Percentiles rank a stretch among this genome's conserved stretches.
These are phyloP conservation scores for Mortierella sp. DNA, from an alignment of 371 early-diverging fungal species.

Conservation along the genomic window DNA sequence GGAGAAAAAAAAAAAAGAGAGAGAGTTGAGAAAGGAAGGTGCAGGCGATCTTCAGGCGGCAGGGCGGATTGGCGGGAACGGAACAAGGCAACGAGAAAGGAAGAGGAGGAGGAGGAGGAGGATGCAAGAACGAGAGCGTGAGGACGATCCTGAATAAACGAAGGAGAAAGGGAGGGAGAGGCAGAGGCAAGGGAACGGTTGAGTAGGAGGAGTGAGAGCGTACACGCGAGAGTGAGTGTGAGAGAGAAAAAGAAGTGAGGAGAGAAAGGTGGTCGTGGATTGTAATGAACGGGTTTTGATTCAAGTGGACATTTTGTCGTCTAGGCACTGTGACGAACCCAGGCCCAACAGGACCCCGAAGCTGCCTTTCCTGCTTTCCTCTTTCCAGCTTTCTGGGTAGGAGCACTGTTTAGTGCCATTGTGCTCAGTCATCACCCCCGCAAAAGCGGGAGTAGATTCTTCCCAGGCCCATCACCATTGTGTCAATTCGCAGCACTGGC, in stretches of 20 bases:
- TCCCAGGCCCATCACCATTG: no score
- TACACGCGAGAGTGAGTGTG: neutral
- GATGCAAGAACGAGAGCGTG: neutral
- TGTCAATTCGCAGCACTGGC: no score
- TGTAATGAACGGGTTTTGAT: neutral
- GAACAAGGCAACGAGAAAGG: conserved; percentile 1
- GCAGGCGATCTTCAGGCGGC: neutral
- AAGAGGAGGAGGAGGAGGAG: neutral
- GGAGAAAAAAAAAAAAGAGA: neutral
- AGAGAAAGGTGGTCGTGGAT: neutral
- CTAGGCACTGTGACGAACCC: neutral
- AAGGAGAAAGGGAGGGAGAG: conserved; percentile 1
- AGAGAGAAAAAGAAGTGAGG: conserved; percentile 1
- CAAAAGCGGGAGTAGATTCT: no score
- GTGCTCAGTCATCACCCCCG: no score
- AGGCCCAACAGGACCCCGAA: neutral
- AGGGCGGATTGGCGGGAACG: neutral
- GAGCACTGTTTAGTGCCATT: no score
- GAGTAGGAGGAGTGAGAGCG: neutral
- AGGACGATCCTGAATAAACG: neutral
- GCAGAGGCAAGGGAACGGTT: conserved; percentile 1
- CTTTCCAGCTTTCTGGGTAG: no score
- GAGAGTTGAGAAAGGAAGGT: conserved; percentile 2
- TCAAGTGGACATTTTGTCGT: no score
- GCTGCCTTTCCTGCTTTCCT: no score